Evolutionary conservation across 1,139 yeast species (phyloP), one percentile per base, ranked within the genome.

Genomic region (Diutina scorzettiae): DNA sequence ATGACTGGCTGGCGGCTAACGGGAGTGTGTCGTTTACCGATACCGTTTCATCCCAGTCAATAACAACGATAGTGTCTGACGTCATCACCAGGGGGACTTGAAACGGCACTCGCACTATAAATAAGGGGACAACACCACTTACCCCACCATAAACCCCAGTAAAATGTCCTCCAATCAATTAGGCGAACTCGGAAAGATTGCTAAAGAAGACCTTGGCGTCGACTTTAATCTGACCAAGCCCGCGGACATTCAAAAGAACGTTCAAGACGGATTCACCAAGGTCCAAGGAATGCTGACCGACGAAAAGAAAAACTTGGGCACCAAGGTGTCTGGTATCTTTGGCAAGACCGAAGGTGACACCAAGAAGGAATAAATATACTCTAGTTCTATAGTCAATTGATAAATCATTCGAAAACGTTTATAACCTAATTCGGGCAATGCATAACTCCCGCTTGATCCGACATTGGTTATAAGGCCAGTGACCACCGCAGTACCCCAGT

Each of bases 41-140:
- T 23, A 78, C 64, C 0, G 89, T 81, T 45, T 80, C 89, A 53
- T 81, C 91, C 80, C 84, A 81, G 52, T 81, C 91, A 2, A 73
- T 53, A 1, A 75, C 62, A 16, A n/a, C n/a, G n/a, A n/a, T n/a
- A n/a, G n/a, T n/a, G n/a, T n/a, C n/a, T n/a, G n/a, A n/a, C n/a
- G n/a, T n/a, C n/a, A n/a, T n/a, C n/a, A n/a, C n/a, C n/a, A n/a
- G n/a, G n/a, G n/a, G n/a, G n/a, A n/a, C n/a, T n/a, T n/a, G n/a
- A n/a, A n/a, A n/a, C n/a, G n/a, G n/a, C n/a, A n/a, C n/a, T n/a
- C n/a, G n/a, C n/a, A n/a, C n/a, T n/a, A n/a, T 24, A 24, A 24
- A 11, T 24, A 11, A 24, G 27, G 27, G 11, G 7, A 24, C 11
- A 24, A 24, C 27, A n/a, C n/a, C n/a, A n/a, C n/a, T n/a, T n/a